phyloP scores from a whole-genome alignment of 2,329 filamentous ascomycete species.

The Fusarium zealandicum region DNA sequence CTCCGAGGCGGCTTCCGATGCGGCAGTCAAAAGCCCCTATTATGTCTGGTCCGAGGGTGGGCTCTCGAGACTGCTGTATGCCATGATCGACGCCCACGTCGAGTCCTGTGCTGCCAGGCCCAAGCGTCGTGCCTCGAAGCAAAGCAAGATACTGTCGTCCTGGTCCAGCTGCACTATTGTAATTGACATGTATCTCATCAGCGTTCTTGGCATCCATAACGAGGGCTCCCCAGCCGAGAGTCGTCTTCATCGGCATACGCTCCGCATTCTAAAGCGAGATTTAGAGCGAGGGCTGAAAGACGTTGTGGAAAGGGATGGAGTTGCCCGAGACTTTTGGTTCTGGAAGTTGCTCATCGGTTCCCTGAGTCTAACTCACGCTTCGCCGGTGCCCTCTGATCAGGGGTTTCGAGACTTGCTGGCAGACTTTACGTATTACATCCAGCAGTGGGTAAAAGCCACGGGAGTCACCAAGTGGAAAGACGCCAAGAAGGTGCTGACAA shows the following conservation, averaged over 20 bases:
- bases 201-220: not conserved
- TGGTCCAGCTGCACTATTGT: not conserved
- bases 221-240: not conserved
- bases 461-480: not conserved
- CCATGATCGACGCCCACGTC: not conserved
- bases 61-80: not conserved
- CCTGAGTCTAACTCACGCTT: not conserved
- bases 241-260: not conserved
- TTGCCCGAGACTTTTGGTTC: not conserved
- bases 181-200: not conserved
- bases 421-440: not conserved
- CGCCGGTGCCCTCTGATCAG: not conserved
- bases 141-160: not conserved
- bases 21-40: not conserved
- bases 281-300: not conserved
- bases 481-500: not conserved
- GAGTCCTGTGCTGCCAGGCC: not conserved
- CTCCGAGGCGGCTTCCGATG: not conserved
- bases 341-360: conserved; percentile 1
- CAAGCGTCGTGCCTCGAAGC: not conserved
- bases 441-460: not conserved
- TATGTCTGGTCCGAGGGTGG: not conserved
- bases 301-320: not conserved
- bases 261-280: not conserved
- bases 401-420: not conserved